Conservation (phyloP, 1,284 basidiomycete species). For the Rugosomyces carneus region DNA sequence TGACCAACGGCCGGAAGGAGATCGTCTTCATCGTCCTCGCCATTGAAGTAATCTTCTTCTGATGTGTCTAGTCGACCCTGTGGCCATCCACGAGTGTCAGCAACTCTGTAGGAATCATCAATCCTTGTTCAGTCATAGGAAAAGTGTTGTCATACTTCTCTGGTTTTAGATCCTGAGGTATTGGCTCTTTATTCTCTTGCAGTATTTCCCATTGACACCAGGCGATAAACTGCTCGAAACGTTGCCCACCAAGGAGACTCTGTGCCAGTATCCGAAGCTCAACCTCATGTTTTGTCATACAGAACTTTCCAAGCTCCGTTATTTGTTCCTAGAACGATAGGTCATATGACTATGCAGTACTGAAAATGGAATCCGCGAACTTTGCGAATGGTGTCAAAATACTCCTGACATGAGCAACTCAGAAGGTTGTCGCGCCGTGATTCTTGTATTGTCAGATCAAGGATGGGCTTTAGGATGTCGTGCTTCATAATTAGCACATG, state of each 20-base stretch:
- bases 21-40: constrained; percentile 67
- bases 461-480: constrained; percentile 77
- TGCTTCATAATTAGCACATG: constrained; percentile 82
- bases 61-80: constrained; percentile 58
- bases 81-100: constrained; percentile 40
- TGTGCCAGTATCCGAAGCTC: constrained; percentile 63
- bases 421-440: constrained; percentile 87
- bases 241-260: constrained; percentile 53
- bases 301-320: constrained; percentile 77
- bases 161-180: constrained; percentile 48
- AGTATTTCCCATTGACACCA: constrained; percentile 74
- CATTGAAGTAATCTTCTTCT: constrained; percentile 91
- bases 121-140: not conserved
- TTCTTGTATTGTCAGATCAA: constrained; percentile 80
- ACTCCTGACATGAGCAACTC: constrained; percentile 91
- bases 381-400: constrained; percentile 86
- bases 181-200: constrained; percentile 69
- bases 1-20: constrained; percentile 33
- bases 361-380: constrained; percentile 41
- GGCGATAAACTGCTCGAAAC: constrained; percentile 66
- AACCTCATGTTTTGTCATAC: constrained; percentile 75
- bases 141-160: constrained; percentile 35
- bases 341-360: constrained; percentile 1
- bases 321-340: constrained; percentile 66
- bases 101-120: constrained; percentile 21